Percentiles rank a stretch among this genome's conserved stretches.
These are phyloP conservation scores for Lophiotrema nucula DNA, from an alignment of 495 filamentous ascomycete species.

Conservation along the genomic window DNA sequence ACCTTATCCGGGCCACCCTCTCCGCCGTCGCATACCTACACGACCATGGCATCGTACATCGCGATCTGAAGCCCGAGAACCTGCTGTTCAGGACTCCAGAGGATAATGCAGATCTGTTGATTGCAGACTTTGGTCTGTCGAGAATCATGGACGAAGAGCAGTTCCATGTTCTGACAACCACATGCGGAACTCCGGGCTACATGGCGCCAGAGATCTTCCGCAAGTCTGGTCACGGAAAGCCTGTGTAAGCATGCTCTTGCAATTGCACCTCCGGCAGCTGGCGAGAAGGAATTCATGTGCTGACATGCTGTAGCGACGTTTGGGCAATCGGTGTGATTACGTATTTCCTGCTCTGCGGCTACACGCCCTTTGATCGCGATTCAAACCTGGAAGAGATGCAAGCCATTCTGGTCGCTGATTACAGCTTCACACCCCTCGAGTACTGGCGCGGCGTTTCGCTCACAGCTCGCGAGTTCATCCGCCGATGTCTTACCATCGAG, in stretches of 20 bases:
- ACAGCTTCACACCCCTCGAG: conserved; percentile 90
- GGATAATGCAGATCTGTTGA: conserved; percentile 84
- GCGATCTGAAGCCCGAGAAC: conserved; percentile 76
- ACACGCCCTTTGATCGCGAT: conserved; percentile 97
- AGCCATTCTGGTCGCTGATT: conserved; percentile 93
- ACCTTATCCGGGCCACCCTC: conserved; percentile 89
- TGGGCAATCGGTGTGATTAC: conserved; percentile 84
- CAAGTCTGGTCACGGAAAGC: conserved; percentile 75
- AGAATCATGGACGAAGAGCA: conserved; percentile 99
- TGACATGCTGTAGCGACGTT: conserved; percentile 54
- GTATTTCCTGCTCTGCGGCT: conserved; percentile 96
- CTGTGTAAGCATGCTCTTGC: conserved; percentile 57
- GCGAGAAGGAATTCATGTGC: not conserved
- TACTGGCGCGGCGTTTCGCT: conserved; percentile 96
- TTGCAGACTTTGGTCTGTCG: conserved; percentile 92
- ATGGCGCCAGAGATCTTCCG: conserved; percentile 87
- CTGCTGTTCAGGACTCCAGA: conserved; percentile 76
- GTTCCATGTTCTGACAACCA: conserved; percentile 96
- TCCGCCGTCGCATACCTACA: conserved; percentile 98
- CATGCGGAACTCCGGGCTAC: conserved; percentile 95
- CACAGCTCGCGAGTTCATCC: conserved; percentile 85
- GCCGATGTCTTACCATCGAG: conserved; percentile 83
- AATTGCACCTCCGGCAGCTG: no score
- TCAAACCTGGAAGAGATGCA: conserved; percentile 99
- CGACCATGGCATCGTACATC: conserved; percentile 97